These are phyloP conservation scores for Talaromyces thailandensis DNA, from an alignment of 495 filamentous ascomycete species.

Conservation along the genomic window DNA sequence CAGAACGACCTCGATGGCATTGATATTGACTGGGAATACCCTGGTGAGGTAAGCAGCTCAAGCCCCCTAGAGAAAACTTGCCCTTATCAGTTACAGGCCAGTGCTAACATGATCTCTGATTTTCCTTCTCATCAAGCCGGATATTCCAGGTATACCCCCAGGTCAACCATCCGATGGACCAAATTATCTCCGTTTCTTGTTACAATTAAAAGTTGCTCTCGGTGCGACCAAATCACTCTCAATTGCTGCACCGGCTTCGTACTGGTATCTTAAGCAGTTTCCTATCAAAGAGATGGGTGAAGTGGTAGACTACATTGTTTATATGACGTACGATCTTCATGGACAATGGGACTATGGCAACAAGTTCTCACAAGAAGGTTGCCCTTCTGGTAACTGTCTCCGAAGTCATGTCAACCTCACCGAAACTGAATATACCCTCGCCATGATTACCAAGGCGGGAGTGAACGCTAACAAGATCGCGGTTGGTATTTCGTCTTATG, in stretches of 20 bases:
- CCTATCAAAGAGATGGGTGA: slow-evolving; percentile 15
- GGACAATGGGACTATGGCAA: slow-evolving; percentile 13
- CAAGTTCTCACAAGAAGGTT: slow-evolving; percentile 1
- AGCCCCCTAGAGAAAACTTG: no score
- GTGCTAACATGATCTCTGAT: no score
- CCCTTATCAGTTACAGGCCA: no score
- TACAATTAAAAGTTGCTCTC: not conserved
- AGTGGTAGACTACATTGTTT: slow-evolving; percentile 22
- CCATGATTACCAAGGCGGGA: slow-evolving; percentile 39
- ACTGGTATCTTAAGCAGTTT: slow-evolving; percentile 24
- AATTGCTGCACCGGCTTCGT: slow-evolving; percentile 19
- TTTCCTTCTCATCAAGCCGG: slow-evolving; percentile 7
- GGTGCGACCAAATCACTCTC: slow-evolving; percentile 9
- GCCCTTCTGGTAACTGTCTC: not conserved
- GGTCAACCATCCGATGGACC: slow-evolving; percentile 15
- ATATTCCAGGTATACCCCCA: slow-evolving; percentile 28
- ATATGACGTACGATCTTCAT: slow-evolving; percentile 31
- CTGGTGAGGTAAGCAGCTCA: slow-evolving; percentile 8
- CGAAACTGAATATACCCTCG: slow-evolving; percentile 26
- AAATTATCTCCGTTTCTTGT: slow-evolving; percentile 22
- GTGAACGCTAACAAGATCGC: slow-evolving; percentile 23
- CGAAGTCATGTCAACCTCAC: slow-evolving; percentile 30
- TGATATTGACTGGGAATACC: slow-evolving; percentile 37
- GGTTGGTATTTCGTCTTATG: slow-evolving; percentile 31
- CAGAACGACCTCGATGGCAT: slow-evolving; percentile 27